phyloP scores from a whole-genome alignment of 164 flowering plant species.

The Magnolia officinalis region DNA sequence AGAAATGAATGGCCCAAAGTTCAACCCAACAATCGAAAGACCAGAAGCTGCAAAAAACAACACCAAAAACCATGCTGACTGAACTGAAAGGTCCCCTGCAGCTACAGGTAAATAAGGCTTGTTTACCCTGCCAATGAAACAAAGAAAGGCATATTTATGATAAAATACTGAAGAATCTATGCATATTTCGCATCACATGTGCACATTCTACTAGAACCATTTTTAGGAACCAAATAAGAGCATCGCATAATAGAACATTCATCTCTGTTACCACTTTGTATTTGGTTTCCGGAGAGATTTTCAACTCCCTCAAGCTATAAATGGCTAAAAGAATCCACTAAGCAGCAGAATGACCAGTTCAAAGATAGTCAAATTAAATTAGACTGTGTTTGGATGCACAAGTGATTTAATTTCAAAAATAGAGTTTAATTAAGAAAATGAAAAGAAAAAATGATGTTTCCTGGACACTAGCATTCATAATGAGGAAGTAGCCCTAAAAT shows the following conservation, averaged over 20 bases:
- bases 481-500: neutral
- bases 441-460: neutral
- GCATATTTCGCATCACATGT: neutral
- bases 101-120: conserved; percentile 98
- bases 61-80: conserved; percentile 91
- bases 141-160: neutral
- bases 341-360: neutral
- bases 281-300: neutral
- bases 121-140: conserved; percentile 60
- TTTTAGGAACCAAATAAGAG: neutral
- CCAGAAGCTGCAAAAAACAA: conserved; percentile 70
- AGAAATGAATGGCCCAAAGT: conserved; percentile 89
- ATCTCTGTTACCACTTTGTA: neutral
- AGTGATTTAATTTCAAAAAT: too few species aligned
- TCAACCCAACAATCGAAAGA: conserved; percentile 56
- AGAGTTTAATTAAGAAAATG: too few species aligned
- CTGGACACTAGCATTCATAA: neutral
- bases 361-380: conserved; percentile 2
- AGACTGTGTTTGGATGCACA: too few species aligned
- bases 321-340: neutral
- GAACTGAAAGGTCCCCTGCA: conserved; percentile 94
- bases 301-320: neutral
- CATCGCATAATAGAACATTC: neutral
- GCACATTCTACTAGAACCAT: neutral
- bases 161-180: neutral